Conservation (phyloP, 495 filamentous ascomycete species). For the Aspergillus olivimuriae region DNA sequence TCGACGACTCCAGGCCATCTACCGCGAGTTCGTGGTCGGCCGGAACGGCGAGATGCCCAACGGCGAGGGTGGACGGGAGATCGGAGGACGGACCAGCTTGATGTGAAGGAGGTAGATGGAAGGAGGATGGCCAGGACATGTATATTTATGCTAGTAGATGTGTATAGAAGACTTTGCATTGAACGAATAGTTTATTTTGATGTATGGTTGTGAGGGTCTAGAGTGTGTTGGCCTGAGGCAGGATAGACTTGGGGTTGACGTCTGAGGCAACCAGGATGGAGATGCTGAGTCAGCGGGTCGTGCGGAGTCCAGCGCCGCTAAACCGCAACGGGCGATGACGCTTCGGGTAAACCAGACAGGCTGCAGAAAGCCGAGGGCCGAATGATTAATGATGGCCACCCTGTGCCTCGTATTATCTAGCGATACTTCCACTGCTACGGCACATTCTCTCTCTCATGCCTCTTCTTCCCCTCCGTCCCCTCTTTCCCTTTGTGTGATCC, state of each 20-base stretch:
- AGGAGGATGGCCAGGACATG: too few relatives aligned
- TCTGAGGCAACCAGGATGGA: too few relatives aligned
- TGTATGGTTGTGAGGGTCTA: too few relatives aligned
- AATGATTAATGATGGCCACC: neutral
- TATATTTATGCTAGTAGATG: constrained; percentile 8
- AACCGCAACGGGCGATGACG: neutral
- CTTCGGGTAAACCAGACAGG: too few relatives aligned
- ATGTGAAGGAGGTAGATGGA: constrained; percentile 55
- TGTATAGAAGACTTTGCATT: constrained; percentile 4
- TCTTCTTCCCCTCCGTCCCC: neutral
- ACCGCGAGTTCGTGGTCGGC: constrained; percentile 84
- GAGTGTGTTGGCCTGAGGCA: too few relatives aligned
- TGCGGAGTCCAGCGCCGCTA: too few relatives aligned
- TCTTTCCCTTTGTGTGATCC: neutral
- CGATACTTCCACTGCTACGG: too few relatives aligned
- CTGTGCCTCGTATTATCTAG: neutral
- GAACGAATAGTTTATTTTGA: neutral
- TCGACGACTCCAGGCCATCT: constrained; percentile 68
- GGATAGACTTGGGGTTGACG: too few relatives aligned
- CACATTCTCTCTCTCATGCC: neutral
- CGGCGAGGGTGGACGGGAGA: constrained; percentile 81
- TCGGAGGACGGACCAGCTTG: constrained; percentile 86
- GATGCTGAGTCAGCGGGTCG: too few relatives aligned
- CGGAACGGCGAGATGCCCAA: constrained; percentile 91
- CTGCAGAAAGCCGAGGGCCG: constrained; percentile 5